phyloP scores from a whole-genome alignment of 2,329 filamentous ascomycete genomes.

The Rutstroemia sp. region DNA sequence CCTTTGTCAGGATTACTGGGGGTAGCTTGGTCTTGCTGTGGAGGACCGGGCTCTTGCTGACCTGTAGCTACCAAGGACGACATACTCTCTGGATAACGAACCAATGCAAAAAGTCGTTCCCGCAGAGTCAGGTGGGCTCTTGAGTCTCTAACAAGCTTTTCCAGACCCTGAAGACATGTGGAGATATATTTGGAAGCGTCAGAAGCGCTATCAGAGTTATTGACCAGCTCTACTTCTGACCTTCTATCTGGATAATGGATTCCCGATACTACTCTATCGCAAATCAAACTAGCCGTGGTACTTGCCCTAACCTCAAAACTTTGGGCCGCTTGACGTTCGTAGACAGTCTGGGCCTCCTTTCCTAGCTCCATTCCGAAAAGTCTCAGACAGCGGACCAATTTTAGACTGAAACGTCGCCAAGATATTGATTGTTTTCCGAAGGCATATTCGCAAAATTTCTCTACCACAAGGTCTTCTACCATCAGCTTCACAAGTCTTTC shows the following conservation, averaged over 20 bases:
- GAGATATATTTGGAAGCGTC: no score
- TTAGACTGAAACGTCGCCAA: conserved; percentile 12
- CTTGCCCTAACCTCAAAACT: conserved; percentile 13
- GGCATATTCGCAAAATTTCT: conserved; percentile 5
- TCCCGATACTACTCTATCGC: background rate
- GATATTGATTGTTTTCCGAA: background rate
- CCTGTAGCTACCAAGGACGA: no score
- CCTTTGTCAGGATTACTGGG: no score
- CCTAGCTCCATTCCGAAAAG: conserved; percentile 8
- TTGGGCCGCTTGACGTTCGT: conserved; percentile 10
- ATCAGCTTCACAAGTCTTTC: conserved; percentile 12
- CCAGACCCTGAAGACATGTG: no score
- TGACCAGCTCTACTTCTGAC: background rate
- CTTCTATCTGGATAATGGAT: background rate
- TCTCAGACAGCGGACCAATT: conserved; percentile 10
- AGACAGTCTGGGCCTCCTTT: conserved; percentile 8
- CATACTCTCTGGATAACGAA: no score
- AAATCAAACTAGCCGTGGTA: conserved; percentile 14
- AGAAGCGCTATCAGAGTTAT: background rate
- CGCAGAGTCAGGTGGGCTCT: no score
- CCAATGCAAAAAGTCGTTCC: no score
- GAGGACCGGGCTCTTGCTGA: no score
- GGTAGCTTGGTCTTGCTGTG: no score
- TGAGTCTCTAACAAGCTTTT: no score
- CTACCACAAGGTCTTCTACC: conserved; percentile 7